Evolutionary conservation across 305 asterid species (phyloP), one percentile per base, ranked within the genome.

Genomic region (Plantago lanceolata): DNA sequence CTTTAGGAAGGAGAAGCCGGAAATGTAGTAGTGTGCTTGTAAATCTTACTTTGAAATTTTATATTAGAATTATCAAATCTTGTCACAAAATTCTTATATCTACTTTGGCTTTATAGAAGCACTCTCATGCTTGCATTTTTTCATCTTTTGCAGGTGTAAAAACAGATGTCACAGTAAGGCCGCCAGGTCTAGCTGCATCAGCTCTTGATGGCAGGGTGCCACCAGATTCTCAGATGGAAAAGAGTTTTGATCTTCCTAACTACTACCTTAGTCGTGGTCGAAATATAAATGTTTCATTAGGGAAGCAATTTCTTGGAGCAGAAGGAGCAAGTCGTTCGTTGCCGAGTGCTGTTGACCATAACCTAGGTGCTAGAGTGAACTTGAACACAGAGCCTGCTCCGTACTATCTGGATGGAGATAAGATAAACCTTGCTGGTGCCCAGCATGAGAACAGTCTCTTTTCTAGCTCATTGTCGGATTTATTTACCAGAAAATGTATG

Each of bases 391-490:
- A 87, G 56, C 43, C 80, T 16, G 67, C 79, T 44, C 71, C 89
- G 24, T 73, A 74, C 64, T 70, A 68, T 67, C 40, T 74, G 59
- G 90, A 79, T 74, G 95, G 88, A 69, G 83, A 81, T 66, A 84
- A 78, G 76, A 64, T 77, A 70, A 84, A 81, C 73, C 53, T 74
- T 37, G 62, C 74, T 81, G 96, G 94, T 20, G 68, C 82, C 70
- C 94, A 85, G 79, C 75, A 73, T 62, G 97, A 90, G 77, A 94
- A 83, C 48, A 84, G 96, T 48, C 96, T 94, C 73, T 90, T 94
- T 72, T 94, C 97, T 37, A 94, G 99, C 84, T 94, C 99, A 50
- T 65, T 86, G 70, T 94, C 99, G 1, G 97, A 94, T 77, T 65
- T 94, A 66, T 86, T 94, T 66, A 80, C 79, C 66, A 78, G 81